Base-by-base conservation (phyloP, 257 asterid species). In the Plantago major region DNA sequence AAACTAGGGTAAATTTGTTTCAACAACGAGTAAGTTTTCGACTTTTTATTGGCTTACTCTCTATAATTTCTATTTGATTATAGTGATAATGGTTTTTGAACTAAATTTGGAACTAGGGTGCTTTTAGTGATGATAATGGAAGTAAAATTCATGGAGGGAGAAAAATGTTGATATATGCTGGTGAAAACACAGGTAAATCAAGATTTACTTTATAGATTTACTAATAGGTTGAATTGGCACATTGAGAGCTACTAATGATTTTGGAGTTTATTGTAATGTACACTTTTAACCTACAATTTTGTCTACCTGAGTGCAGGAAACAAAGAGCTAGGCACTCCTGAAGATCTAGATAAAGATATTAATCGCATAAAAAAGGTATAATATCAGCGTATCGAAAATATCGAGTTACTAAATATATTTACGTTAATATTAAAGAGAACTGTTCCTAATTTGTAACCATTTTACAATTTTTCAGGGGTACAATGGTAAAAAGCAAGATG, bases 221-320 rank as follows among this genome's bases (percentile, higher is more conserved):
- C 49, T 0, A 45, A 45, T 46, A 11, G 15, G 11, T 46, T 46
- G 12, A 2, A 9, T 3, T 4, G 9, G 16, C 5, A 13, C 16
- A 14, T 14, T 48, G 14, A 1, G 17, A 48, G 14, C 16, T 17
- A 6, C 19, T 22, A 16, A 2, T 10, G 12, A 46, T 46, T 11
- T 11, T 46, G 19, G 11, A n/a, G 26, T 48, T 6, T 8, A 17
- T 48, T 48, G 11, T n/a, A 48, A n/a, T 15, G 9, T 15, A 7
- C 9, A 48, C 11, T 4, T 48, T 18, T 48, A 5, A 15, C 8
- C 54, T 48, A 17, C 22, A 10, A 15, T 16, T 49, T 4, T 3
- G 17, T 48, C 54, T 48, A 48, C 19, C n/a, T 48, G 54, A 48
- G 16, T n/a, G 19, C 55, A 49, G 55, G 55, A 49, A 49, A 49